A percentile compares a stretch with the other conserved stretches of the same genome.
phyloP scores from a whole-genome alignment of 371 early-diverging fungal species.

The Nosema granulosis region DNA sequence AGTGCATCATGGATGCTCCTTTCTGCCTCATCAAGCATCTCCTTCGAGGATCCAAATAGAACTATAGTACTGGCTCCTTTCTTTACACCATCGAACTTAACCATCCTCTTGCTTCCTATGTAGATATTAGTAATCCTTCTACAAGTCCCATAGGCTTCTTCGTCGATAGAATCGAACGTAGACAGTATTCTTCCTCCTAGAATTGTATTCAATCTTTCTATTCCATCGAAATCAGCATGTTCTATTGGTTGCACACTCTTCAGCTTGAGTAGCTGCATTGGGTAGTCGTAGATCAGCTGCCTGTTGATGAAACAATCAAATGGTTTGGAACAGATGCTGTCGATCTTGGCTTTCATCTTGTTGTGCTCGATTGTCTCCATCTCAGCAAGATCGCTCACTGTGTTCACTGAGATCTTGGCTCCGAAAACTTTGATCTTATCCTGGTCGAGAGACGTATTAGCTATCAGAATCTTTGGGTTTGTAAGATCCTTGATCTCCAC shows the following conservation, averaged over 20 bases:
- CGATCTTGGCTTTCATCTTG: constrained; percentile 96
- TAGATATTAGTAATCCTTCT: constrained; percentile 88
- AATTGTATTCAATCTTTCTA: constrained; percentile 76
- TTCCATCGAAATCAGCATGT: constrained; percentile 97
- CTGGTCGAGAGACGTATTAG: constrained; percentile 86
- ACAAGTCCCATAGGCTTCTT: constrained; percentile 85
- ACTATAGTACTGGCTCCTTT: constrained; percentile 95
- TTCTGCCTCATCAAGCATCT: constrained; percentile 96
- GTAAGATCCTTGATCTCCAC: constrained; percentile 88
- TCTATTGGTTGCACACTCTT: constrained; percentile 91
- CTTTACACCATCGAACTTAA: constrained; percentile 80
- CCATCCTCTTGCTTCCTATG: constrained; percentile 82
- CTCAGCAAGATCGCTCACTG: constrained; percentile 89
- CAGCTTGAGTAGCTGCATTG: constrained; percentile 91
- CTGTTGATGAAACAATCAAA: constrained; percentile 92
- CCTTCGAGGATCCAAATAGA: constrained; percentile 87
- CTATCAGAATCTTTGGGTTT: constrained; percentile 86
- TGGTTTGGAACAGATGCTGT: constrained; percentile 73
- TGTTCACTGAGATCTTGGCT: constrained; percentile 88
- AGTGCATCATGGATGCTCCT: constrained; percentile 95
- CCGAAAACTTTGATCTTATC: constrained; percentile 99
- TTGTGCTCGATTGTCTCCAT: constrained; percentile 94
- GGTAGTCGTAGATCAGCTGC: constrained; percentile 99
- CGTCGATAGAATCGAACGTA: constrained; percentile 79
- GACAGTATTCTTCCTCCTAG: constrained; percentile 88